Evolutionary conservation across 306 rosid species (phyloP).

Genomic region (Lathyrus aphaca): DNA sequence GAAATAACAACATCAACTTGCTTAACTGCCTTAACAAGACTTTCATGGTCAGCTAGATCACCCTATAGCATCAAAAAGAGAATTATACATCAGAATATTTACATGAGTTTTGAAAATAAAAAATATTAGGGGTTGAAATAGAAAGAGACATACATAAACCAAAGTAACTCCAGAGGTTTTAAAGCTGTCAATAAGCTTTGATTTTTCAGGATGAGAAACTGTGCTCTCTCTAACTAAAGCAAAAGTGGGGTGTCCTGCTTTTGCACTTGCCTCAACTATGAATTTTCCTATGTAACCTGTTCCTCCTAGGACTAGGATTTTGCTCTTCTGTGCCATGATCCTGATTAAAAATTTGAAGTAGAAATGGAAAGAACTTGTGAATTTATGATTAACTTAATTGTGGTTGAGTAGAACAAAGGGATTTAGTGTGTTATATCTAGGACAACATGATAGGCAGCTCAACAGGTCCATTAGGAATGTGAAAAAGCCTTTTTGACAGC

Average conservation of each 20-base stretch:
- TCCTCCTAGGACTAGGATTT: slow-evolving; percentile 48
- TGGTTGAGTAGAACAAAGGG: not conserved
- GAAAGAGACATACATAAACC: slow-evolving; percentile 33
- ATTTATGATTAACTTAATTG: not conserved
- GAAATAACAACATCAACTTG: slow-evolving; percentile 55
- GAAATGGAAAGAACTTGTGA: not conserved
- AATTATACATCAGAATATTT: not conserved
- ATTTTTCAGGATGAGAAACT: slow-evolving; percentile 39
- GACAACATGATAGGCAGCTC: not conserved
- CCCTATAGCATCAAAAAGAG: slow-evolving; percentile 33
- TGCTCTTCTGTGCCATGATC: slow-evolving; percentile 46
- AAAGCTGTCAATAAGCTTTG: slow-evolving; percentile 42
- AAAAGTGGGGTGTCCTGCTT: slow-evolving; percentile 50
- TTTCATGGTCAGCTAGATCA: slow-evolving; percentile 41
- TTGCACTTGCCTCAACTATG: slow-evolving; percentile 45
- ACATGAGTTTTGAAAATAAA: not conserved
- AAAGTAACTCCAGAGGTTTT: slow-evolving; percentile 42
- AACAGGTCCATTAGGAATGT: too few species aligned
- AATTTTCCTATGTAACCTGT: slow-evolving; percentile 49
- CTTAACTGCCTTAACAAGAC: slow-evolving; percentile 49
- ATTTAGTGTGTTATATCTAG: not conserved
- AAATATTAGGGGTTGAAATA: slow-evolving; percentile 14
- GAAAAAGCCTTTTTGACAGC: too few species aligned
- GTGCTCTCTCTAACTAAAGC: slow-evolving; percentile 42
- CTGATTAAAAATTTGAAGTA: not conserved